These are phyloP conservation scores for Emergomyces orientalis DNA, from an alignment of 2,329 filamentous ascomycete genomes.

Conservation along the genomic window DNA sequence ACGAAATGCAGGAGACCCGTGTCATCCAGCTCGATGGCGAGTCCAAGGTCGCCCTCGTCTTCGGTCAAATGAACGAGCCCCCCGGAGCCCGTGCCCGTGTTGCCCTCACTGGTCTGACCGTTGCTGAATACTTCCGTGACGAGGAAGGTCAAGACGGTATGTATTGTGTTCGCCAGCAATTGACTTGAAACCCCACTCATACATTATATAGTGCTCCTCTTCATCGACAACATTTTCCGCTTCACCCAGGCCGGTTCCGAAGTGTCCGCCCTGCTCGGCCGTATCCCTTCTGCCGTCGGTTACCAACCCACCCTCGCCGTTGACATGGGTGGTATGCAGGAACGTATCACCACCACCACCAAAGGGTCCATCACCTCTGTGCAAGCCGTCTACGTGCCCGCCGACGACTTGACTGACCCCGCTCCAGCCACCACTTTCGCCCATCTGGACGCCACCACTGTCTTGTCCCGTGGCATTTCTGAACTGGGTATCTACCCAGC, in stretches of 20 bases:
- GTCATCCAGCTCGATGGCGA: conserved; percentile 99
- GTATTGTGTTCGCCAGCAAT: conserved; percentile 19
- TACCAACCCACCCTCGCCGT: conserved; percentile 98
- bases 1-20: conserved; percentile 99
- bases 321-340: conserved; percentile 99
- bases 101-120: conserved; percentile 73
- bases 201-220: conserved; percentile 66
- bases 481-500: conserved; percentile 99
- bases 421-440: conserved; percentile 98
- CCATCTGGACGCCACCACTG: conserved; percentile 99
- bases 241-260: conserved; percentile 99
- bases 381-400: conserved; percentile 99
- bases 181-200: conserved; percentile 9
- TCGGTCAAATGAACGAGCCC: conserved; percentile 99
- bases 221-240: conserved; percentile 99
- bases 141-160: conserved; percentile 77
- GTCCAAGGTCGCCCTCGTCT: conserved; percentile 98
- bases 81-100: conserved; percentile 99
- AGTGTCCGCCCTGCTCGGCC: conserved; percentile 97
- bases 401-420: conserved; percentile 99
- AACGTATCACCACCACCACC: conserved; percentile 98
- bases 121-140: conserved; percentile 69
- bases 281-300: conserved; percentile 99
- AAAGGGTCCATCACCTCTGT: conserved; percentile 99
- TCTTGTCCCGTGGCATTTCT: conserved; percentile 99